These are phyloP conservation scores for Dendrothele bispora DNA, from an alignment of 768 basidiomycete species.

Conservation along the genomic window DNA sequence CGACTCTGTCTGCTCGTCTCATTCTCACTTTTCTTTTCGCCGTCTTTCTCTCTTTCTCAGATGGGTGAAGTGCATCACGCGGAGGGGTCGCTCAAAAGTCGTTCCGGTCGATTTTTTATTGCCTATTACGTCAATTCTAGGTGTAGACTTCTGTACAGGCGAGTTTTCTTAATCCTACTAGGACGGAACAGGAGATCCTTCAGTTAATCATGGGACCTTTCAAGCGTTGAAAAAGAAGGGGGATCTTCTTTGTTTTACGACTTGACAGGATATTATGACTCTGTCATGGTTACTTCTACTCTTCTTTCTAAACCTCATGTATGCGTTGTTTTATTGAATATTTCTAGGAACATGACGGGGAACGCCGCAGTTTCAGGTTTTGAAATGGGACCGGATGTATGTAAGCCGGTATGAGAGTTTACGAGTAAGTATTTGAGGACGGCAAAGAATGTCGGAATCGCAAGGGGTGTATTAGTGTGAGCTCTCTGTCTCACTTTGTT, in stretches of 20 bases:
- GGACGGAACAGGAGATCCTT: slow-evolving; percentile 47
- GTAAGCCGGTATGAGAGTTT: slow-evolving; percentile 72
- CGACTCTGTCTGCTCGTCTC: slow-evolving; percentile 30
- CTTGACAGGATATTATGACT: no score
- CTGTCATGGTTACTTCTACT: no score
- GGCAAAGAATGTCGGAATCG: slow-evolving; percentile 40
- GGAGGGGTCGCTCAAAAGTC: slow-evolving; percentile 38
- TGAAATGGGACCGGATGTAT: slow-evolving; percentile 70
- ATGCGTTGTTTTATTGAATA: slow-evolving; percentile 86
- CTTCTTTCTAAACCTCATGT: slow-evolving; percentile 32
- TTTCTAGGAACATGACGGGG: slow-evolving; percentile 85
- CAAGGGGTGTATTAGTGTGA: slow-evolving; percentile 57
- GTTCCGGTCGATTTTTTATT: slow-evolving; percentile 85
- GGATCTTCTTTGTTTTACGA: no score
- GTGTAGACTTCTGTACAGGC: slow-evolving; percentile 73
- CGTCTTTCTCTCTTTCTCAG: not conserved
- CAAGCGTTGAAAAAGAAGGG: no score
- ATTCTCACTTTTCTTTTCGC: no score
- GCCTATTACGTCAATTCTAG: slow-evolving; percentile 66
- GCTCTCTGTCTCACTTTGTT: slow-evolving; percentile 18
- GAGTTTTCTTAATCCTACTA: slow-evolving; percentile 71
- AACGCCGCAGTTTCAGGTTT: slow-evolving; percentile 65
- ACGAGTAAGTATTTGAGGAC: slow-evolving; percentile 51
- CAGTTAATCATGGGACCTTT: slow-evolving; percentile 29
- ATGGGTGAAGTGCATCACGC: no score